Conservation (phyloP, 2,329 filamentous ascomycete species). For the Cercospora sojina region DNA sequence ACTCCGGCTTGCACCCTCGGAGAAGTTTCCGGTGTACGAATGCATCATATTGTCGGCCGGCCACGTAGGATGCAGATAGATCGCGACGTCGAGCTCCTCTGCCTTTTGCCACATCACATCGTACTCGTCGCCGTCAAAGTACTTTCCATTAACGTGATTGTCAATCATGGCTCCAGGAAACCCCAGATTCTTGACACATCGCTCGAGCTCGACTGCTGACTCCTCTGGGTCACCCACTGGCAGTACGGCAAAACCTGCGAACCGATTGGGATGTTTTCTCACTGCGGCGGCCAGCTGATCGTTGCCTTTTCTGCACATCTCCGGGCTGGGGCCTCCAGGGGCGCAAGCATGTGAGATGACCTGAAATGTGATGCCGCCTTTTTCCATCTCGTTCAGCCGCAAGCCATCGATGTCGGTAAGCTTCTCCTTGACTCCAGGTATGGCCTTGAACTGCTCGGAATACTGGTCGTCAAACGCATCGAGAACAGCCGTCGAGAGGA, state of each 20-base stretch:
- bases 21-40: conserved; percentile 39
- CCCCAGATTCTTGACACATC: conserved; percentile 35
- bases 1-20: conserved; percentile 31
- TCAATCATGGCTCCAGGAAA: conserved; percentile 41
- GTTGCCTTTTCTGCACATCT: conserved; percentile 36
- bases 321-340: conserved; percentile 31
- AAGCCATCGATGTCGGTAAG: conserved; percentile 33
- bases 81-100: conserved; percentile 49
- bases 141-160: conserved; percentile 38
- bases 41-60: conserved; percentile 42
- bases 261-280: conserved; percentile 31
- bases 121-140: conserved; percentile 38
- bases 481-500: conserved; percentile 37
- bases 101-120: conserved; percentile 38
- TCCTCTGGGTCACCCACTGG: conserved; percentile 36
- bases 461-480: conserved; percentile 34
- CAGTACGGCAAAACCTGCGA: conserved; percentile 39
- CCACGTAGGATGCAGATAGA: conserved; percentile 54
- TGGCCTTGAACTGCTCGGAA: conserved; percentile 37
- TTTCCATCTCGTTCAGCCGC: conserved; percentile 38
- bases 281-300: conserved; percentile 37
- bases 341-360: conserved; percentile 39
- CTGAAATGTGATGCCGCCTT: conserved; percentile 37
- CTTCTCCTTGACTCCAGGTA: conserved; percentile 33
- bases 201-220: conserved; percentile 36